Conservation (phyloP, 306 rosid genomes). For the Biancaea sappan region DNA sequence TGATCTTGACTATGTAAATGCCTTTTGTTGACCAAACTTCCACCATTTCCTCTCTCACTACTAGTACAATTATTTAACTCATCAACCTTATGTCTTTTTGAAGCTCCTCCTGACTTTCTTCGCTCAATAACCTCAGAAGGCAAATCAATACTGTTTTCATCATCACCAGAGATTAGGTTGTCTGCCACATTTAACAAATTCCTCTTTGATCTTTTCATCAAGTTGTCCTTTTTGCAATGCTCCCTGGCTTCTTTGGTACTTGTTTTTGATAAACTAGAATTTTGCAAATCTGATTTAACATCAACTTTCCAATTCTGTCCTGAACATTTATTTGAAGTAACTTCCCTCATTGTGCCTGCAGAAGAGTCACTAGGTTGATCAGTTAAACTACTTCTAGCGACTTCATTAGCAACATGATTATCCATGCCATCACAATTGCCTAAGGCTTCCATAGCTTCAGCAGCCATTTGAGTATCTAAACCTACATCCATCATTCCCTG, state of each 20-base stretch:
- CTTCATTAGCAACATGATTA: constrained; percentile 42
- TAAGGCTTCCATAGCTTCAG: constrained; percentile 94
- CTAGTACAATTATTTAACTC: constrained; percentile 28
- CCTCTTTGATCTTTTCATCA: constrained; percentile 39
- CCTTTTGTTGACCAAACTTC: constrained; percentile 24
- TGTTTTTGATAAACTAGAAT: constrained; percentile 41
- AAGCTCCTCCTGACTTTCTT: constrained; percentile 41
- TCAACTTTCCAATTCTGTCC: constrained; percentile 37
- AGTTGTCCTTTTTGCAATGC: constrained; percentile 25
- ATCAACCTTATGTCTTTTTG: constrained; percentile 30
- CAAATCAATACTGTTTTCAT: constrained; percentile 28
- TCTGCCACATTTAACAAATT: constrained; percentile 37
- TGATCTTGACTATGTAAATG: constrained; percentile 35
- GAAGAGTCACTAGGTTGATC: constrained; percentile 38
- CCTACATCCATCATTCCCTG: constrained; percentile 61
- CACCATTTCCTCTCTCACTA: constrained; percentile 22
- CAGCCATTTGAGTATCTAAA: constrained; percentile 91
- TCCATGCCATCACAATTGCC: constrained; percentile 41
- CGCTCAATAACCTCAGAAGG: constrained; percentile 18
- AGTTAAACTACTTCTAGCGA: constrained; percentile 34
- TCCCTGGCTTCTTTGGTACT: constrained; percentile 34
- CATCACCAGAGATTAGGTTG: constrained; percentile 23
- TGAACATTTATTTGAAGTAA: constrained; percentile 37
- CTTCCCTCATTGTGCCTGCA: constrained; percentile 31
- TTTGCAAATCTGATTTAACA: constrained; percentile 40